A percentile compares a stretch with the other conserved stretches of the same genome.
These are phyloP conservation scores for Fusarium bactridioides DNA, from an alignment of 2,329 filamentous ascomycete genomes.

Conservation along the genomic window DNA sequence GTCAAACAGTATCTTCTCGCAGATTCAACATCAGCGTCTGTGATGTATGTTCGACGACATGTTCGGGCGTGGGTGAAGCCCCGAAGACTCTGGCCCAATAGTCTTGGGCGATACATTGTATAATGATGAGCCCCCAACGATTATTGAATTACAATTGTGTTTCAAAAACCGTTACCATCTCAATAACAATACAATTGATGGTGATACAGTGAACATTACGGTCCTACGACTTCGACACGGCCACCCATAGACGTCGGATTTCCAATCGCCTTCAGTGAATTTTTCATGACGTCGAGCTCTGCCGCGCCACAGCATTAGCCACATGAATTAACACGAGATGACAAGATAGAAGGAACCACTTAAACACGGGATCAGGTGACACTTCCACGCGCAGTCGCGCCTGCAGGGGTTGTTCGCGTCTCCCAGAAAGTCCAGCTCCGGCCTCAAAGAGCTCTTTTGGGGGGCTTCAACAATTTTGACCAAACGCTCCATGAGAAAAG, in stretches of 20 bases:
- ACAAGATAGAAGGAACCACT: not conserved
- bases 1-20: slow-evolving; percentile 63
- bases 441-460: not conserved
- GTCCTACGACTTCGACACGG: slow-evolving; percentile 20
- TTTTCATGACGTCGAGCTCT: slow-evolving; percentile 43
- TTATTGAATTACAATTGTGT: not conserved
- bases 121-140: not conserved
- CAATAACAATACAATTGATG: not conserved
- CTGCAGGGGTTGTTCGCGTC: slow-evolving; percentile 48
- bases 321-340: slow-evolving; percentile 14
- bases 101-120: slow-evolving; percentile 52
- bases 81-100: slow-evolving; percentile 49
- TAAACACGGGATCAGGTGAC: slow-evolving; percentile 52
- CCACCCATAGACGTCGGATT: slow-evolving; percentile 38
- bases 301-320: slow-evolving; percentile 24
- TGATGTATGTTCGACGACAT: slow-evolving; percentile 54
- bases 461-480: not conserved
- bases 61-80: slow-evolving; percentile 44
- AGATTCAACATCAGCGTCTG: slow-evolving; percentile 60
- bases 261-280: slow-evolving; percentile 32
- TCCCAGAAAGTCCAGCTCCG: slow-evolving; percentile 33
- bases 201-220: slow-evolving; percentile 22
- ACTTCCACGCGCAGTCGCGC: slow-evolving; percentile 49
- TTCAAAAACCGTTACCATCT: not conserved
- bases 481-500: not conserved